Evolutionary conservation across 345 rosid genomes (phyloP), one percentile per base, ranked within the genome.

Genomic region (Limnanthes douglasii): DNA sequence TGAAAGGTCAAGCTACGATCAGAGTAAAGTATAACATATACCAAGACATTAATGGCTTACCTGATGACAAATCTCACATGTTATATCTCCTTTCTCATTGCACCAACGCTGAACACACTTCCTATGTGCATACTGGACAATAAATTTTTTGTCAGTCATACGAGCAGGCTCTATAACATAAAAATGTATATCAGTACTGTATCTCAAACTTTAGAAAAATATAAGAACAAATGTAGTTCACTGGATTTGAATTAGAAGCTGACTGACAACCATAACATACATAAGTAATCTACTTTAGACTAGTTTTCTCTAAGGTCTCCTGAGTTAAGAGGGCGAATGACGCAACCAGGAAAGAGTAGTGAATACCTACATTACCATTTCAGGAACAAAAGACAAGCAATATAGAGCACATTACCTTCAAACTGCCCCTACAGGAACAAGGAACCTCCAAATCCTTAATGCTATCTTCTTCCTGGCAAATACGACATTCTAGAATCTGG

Each of bases 101-200:
- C 96, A 90, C 98, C 98, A 90, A 45, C 63, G 92, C 51, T 90
- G 98, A 43, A 90, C 96, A 51, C 98, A 90, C 56, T 90, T 84
- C 66, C 96, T 61, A 68, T 90, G 98, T 25, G 98, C 98, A 75
- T 61, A 90, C 96, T 90, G 35, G 3, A 50, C 16, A 38, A 33
- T 18, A 20, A 16, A 25, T n/a, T 24, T 32, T 16, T 36, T 25
- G 25, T 43, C 46, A 53, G 60, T 26, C 22, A 11, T 1, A 13
- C 18, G 18, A 21, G n/a, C n/a, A n/a, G n/a, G n/a, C n/a, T n/a
- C n/a, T n/a, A n/a, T n/a, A n/a, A n/a, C n/a, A n/a, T n/a, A n/a
- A n/a, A n/a, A n/a, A n/a, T n/a, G n/a, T n/a, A n/a, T n/a, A n/a
- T n/a, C n/a, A 22, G 20, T 14, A n/a, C 1, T 15, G 5, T 8